A percentile compares a stretch with the other conserved stretches of the same genome.
phyloP scores from a whole-genome alignment of 495 filamentous ascomycete genomes.

The Penicillium arizonense region DNA sequence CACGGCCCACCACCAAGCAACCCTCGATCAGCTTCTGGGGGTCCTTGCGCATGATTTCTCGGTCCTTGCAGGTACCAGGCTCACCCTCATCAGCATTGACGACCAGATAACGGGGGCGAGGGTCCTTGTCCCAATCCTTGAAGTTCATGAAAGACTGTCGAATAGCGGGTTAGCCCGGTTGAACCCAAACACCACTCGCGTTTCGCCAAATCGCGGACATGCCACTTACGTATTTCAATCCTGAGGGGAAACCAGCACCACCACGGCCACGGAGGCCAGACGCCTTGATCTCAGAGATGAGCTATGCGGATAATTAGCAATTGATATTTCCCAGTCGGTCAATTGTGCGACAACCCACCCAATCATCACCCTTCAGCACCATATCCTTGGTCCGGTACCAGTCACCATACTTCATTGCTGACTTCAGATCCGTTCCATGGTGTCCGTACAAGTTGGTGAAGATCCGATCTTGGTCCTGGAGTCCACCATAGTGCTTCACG shows the following conservation, averaged over 20 bases:
- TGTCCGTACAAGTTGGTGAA: constrained; percentile 98
- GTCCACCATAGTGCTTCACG: constrained; percentile 73
- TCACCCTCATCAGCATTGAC: constrained; percentile 99
- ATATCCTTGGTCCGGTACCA: constrained; percentile 99
- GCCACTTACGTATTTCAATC: constrained; percentile 91
- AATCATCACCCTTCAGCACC: constrained; percentile 92
- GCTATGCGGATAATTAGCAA: constrained; percentile 47
- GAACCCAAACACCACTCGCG: background rate
- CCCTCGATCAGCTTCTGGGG: constrained; percentile 98
- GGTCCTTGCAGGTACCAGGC: constrained; percentile 98
- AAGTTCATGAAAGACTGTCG: constrained; percentile 97
- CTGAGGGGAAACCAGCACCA: constrained; percentile 96
- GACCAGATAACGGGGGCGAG: constrained; percentile 90
- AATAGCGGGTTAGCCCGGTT: constrained; percentile 14
- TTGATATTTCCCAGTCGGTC: constrained; percentile 10
- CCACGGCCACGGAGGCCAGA: constrained; percentile 94
- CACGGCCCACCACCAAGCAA: constrained; percentile 91
- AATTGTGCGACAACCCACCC: constrained; percentile 54
- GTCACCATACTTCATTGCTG: constrained; percentile 96
- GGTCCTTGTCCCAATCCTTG: constrained; percentile 99
- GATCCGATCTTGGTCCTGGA: constrained; percentile 95
- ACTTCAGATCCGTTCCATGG: constrained; percentile 85
- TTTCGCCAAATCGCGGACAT: constrained; percentile 3
- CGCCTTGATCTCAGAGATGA: constrained; percentile 93
- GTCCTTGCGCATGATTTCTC: constrained; percentile 99